Base-by-base conservation (phyloP, 1,284 basidiomycete species). In the Ustilago esculenta region DNA sequence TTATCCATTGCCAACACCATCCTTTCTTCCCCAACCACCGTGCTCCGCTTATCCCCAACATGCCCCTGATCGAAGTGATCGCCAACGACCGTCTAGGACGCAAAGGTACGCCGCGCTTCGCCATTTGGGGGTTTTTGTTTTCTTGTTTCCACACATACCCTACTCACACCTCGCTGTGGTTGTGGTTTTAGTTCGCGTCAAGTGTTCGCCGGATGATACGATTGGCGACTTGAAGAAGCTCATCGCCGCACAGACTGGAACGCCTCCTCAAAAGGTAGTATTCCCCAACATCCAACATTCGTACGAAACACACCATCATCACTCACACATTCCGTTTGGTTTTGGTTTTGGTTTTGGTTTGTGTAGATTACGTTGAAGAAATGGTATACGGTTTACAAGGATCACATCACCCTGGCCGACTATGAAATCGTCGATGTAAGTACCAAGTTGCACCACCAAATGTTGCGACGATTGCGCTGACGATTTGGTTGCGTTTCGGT, bases 221-320 rank as follows among this genome's bases (percentile, higher is more conserved):
- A 92, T 98, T 23, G 94, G 94, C 27, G 94, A 97, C 82, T 85
- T 98, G 60, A 98, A 98, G 86, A 91, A 91, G 83, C 89, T 98
- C 57, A 97, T 98, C 72, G 94, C 91, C 2, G 94, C 94, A 3
- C 95, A 98, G 83, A 98, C 89, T 0, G 96, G 95, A 42, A 98
- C 94, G 3, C 88, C 92, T 15, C 77, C 83, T 2, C 72, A 82
- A 42, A 83, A 83, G 65, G 83, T 84, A 47, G 44, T 77, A 55
- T 2, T 23, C n/a, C 40, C 21, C 34, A 5, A 18, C 8, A 17
- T 14, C 17, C 32, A n/a, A n/a, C n/a, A n/a, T n/a, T n/a, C n/a
- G n/a, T n/a, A n/a, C n/a, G n/a, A n/a, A n/a, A n/a, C n/a, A n/a
- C n/a, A n/a, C n/a, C n/a, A n/a, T n/a, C n/a, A n/a, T n/a, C n/a